Percentiles rank a stretch among this genome's conserved stretches.
phyloP scores from a whole-genome alignment of 129 eudicot genomes.

The Tagetes patula region DNA sequence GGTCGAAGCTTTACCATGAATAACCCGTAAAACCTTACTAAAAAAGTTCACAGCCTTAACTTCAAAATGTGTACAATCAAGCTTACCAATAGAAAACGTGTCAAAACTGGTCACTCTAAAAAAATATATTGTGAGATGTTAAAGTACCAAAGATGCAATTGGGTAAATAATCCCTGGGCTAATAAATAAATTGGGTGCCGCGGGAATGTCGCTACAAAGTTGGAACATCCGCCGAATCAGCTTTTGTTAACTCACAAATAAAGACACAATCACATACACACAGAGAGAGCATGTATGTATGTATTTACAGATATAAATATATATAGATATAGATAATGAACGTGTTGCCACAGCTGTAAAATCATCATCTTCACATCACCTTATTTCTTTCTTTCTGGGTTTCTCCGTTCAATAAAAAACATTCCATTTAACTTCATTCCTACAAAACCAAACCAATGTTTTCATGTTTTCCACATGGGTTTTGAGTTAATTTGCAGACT shows the following conservation, averaged over 20 bases:
- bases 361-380: neutral
- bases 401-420: neutral
- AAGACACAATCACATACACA: no score
- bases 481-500: constrained; percentile 15
- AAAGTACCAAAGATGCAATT: constrained; percentile 19
- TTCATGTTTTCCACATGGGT: constrained; percentile 32
- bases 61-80: no score
- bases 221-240: constrained; percentile 46
- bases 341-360: constrained; percentile 31
- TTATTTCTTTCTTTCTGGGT: constrained; percentile 14
- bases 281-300: no score
- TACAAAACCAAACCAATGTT: no score
- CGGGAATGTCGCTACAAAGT: constrained; percentile 49
- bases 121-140: no score
- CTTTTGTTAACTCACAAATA: constrained; percentile 24
- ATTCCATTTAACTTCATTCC: no score
- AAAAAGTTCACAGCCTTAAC: no score
- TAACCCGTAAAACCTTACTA: no score
- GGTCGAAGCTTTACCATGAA: no score
- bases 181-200: constrained; percentile 8
- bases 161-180: constrained; percentile 10
- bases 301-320: constrained; percentile 20
- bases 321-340: constrained; percentile 22
- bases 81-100: no score
- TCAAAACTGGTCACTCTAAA: no score